Base-by-base conservation (phyloP, 345 rosid genomes). In the Boechera divaricarpa region DNA sequence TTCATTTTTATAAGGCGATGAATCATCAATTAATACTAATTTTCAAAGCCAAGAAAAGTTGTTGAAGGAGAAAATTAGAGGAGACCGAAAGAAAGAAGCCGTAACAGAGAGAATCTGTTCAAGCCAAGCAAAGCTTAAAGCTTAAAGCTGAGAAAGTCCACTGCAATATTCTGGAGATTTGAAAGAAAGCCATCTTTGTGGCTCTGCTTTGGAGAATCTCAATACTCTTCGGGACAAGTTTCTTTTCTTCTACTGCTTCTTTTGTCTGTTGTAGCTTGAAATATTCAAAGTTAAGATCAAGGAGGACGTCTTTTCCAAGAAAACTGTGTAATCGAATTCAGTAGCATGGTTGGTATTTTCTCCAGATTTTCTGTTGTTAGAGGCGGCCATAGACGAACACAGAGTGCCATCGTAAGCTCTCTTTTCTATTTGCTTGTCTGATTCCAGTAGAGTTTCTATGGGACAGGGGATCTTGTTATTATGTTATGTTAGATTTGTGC, bases 291-390 rank as follows among this genome's bases (percentile, higher is more conserved):
- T 62, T 47, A 44, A 69, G 69, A 52, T 60, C 55, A 42, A 70
- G 62, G 13, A 63, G n/a, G 65, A 63, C 26, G 51, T 77, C 21
- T 63, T 16, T 76, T 31, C 73, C 52, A 61, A 65, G 64, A 77
- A 57, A 12, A 15, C 3, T 32, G 32, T 29, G 16, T 21, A 24
- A 59, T 31, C 9, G 8, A 52, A 41, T 16, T 65, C 10, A 57
- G 29, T 3, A 68, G 10, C 56, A 94, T 90, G 98, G 98, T 91
- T 83, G 96, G 98, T 76, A 72, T 94, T 79, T 94, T 91, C 85
- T 88, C 98, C 13, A 91, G 87, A 70, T 89, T 94, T 80, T 86
- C 91, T 79, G 88, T 78, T 58, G 86, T 89, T 39, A 86, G 85
- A 82, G 76, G 74, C 45, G 81, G 86, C 62, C 98, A 87, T 79